Evolutionary conservation across 1,284 basidiomycete species (phyloP), one percentile per base, ranked within the genome.

Genomic region (Sporisorium graminicola): DNA sequence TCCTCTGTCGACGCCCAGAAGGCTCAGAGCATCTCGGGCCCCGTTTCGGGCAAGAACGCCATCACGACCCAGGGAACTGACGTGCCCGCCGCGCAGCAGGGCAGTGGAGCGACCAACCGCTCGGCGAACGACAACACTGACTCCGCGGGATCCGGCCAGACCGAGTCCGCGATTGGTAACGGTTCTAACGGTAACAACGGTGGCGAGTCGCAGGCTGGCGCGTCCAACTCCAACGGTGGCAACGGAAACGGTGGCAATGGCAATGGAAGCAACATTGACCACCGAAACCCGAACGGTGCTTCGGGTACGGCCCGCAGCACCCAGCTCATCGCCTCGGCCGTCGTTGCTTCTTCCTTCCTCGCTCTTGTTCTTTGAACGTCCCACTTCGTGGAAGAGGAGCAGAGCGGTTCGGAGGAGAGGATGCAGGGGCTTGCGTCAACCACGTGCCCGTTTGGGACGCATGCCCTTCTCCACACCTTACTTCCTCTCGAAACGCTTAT

Each of bases 11-110:
- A 75, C 29, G 54, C 49, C 8, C 40, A 50, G 14, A 22, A 56
- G 37, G 65, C 77, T 0, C 66, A 67, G 59, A 35, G 33, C 20
- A 29, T 81, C 37, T 42, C 68, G 12, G 79, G 79, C 16, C 68
- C 71, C 10, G 67, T 81, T 0, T 42, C 43, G 14, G 74, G 68
- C 14, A 67, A 63, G 57, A 81, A 81, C 55, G 51, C 79, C 0
- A 53, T 76, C 61, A 72, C 78, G 5, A 47, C 61, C 20, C 79
- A 80, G 49, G 79, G 79, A 18, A 65, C 46, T 22, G 51, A 69
- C 20, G 72, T 81, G 1, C 78, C 79, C 35, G 68, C 67, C 16
- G 52, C 68, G 6, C 68, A 77, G 54, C 43, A 56, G 51, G 66
- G 74, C 9, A 51, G 37, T 22, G 67, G 73, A 9, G 67, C 64